These are phyloP conservation scores for Ogataea siamensis DNA, from an alignment of 805 yeast genomes.

Conservation along the genomic window DNA sequence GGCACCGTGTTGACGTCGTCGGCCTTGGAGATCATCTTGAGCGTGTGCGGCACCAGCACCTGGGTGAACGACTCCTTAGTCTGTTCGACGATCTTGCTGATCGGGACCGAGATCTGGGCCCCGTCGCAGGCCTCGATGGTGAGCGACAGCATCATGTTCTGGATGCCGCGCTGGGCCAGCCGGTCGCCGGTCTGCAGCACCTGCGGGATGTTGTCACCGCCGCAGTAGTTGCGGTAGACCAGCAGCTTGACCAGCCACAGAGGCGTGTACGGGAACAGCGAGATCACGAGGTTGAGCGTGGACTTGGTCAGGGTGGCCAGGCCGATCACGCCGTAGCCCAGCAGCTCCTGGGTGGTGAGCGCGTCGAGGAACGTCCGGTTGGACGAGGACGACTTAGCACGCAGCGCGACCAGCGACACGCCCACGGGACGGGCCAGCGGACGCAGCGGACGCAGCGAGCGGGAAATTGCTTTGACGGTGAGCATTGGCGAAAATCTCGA, in stretches of 20 bases:
- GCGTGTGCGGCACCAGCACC: constrained; percentile 70
- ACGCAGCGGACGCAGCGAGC: constrained; percentile 1
- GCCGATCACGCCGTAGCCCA: constrained; percentile 69
- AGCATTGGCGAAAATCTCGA: constrained; percentile 2
- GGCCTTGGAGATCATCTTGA: constrained; percentile 47
- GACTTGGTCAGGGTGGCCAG: constrained; percentile 64
- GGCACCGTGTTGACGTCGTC: constrained; percentile 65
- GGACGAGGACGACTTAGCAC: too few relatives aligned
- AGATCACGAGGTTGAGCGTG: constrained; percentile 58
- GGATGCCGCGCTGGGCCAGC: constrained; percentile 70
- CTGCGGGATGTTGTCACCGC: constrained; percentile 76
- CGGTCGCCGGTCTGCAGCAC: constrained; percentile 69
- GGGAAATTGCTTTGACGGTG: neutral
- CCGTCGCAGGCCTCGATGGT: constrained; percentile 94
- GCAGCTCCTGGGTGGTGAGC: constrained; percentile 51
- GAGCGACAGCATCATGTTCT: constrained; percentile 92
- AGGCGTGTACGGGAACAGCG: constrained; percentile 73
- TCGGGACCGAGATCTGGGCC: constrained; percentile 44
- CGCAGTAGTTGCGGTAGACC: constrained; percentile 83
- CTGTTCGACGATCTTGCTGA: constrained; percentile 58
- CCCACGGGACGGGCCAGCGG: too few relatives aligned
- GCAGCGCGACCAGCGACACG: too few relatives aligned
- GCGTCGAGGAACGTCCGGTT: constrained; percentile 50
- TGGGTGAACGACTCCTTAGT: constrained; percentile 66
- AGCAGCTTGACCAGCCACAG: constrained; percentile 63